Evolutionary conservation across 2,329 filamentous ascomycete genomes (phyloP), one percentile per base, ranked within the genome.

Genomic region (Magnaporthales sp.): DNA sequence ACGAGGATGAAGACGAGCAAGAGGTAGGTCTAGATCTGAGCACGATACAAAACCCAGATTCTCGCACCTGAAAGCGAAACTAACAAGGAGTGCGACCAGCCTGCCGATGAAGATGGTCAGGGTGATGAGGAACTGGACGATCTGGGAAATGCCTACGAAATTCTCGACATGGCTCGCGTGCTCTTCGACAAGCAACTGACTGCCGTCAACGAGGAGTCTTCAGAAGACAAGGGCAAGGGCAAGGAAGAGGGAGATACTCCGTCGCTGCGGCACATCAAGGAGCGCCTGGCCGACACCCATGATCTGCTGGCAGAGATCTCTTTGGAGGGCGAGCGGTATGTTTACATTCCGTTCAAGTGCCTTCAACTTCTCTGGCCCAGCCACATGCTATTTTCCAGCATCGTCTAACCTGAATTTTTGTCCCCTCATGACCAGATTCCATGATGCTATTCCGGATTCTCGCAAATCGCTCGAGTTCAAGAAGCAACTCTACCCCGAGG

Each of bases 261-360:
- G 56, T 72, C 75, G 2, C 70, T 81, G 60, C 79, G 83, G 70
- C 87, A 91, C 68, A 82, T 93, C 74, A 93, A 93, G 77, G 92
- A 96, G 77, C 88, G 92, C 67, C 85, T 98, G 38, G 92, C 92
- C 68, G 95, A 99, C 75, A 96, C 92, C 9, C 92, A 97, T 76
- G 93, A 97, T 75, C 85, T 97, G 67, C 90, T 98, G 69, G 91
- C 93, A 10, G 95, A 99, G 78, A 97, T 99, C 69, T 96, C 91
- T n/a, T 83, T 99, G 30, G 95, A 99, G 80, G 97, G 95, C 71
- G 95, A 98, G 79, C 89, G 91, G 80, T 88, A 79, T 68, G 77
- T 69, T 60, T 54, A 32, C 51, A 60, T 19, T 30, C 8, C 30
- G 26, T 51, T 54, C 54, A 67, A 29, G 60, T 15, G 22, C 46